Conservation (phyloP, 768 basidiomycete species). For the Leucocoprinus sp. region DNA sequence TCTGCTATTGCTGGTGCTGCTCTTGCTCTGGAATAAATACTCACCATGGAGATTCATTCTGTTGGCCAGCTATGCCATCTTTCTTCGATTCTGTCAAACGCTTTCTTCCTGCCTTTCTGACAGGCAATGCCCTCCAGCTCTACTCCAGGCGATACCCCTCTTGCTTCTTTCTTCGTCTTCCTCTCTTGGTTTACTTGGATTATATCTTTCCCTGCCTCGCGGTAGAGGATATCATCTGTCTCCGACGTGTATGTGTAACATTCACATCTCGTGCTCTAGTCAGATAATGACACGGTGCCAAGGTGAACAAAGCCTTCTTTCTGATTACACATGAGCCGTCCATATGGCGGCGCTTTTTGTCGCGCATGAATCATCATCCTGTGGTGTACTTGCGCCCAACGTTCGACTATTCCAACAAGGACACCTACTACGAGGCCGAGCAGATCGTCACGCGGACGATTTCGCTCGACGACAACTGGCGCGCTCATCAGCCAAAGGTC, state of each 20-base stretch:
- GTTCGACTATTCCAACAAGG: constrained; percentile 30
- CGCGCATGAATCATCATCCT: constrained; percentile 39
- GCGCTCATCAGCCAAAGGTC: constrained; percentile 29
- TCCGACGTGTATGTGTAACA: constrained; percentile 33
- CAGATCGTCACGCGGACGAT: constrained; percentile 52
- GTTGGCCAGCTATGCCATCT: constrained; percentile 1
- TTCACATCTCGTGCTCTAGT: background rate
- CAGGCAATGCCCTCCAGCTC: background rate
- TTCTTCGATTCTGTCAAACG: background rate
- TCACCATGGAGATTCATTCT: background rate
- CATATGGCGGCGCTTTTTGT: constrained; percentile 62
- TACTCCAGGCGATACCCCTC: constrained; percentile 8
- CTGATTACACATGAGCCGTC: constrained; percentile 57
- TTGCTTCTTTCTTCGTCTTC: constrained; percentile 21
- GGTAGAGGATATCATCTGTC: constrained; percentile 38
- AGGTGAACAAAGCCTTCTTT: constrained; percentile 52
- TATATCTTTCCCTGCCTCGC: constrained; percentile 31
- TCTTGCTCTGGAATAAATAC: background rate
- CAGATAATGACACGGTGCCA: background rate
- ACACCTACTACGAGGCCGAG: constrained; percentile 41
- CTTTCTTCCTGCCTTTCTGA: constrained; percentile 1
- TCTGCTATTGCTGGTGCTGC: too few relatives aligned
- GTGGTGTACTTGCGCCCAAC: constrained; percentile 57
- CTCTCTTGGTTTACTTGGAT: constrained; percentile 35
- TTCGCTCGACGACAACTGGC: constrained; percentile 56